Percentiles rank a stretch among this genome's conserved stretches.
phyloP scores from a whole-genome alignment of 176 grass and related monocot species.

The Pontederia crassipes region DNA sequence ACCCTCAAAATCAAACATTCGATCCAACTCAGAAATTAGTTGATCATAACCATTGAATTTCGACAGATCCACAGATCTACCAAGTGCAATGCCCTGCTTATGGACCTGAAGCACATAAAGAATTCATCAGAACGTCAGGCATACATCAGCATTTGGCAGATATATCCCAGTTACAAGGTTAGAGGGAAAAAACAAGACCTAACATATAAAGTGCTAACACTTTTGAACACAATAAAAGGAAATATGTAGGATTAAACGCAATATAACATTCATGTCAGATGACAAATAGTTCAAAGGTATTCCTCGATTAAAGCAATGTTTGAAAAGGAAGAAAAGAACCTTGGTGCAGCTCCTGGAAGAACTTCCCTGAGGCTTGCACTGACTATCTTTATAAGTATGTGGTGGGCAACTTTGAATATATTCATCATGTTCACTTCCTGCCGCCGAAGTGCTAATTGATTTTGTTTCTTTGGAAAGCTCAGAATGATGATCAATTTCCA shows the following conservation, averaged over 20 bases:
- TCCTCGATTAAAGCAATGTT: neutral
- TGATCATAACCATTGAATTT: slow-evolving; percentile 66
- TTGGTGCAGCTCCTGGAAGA: slow-evolving; percentile 83
- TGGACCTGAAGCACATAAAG: slow-evolving; percentile 45
- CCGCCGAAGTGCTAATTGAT: slow-evolving; percentile 52
- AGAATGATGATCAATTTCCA: slow-evolving; percentile 35
- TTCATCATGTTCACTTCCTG: slow-evolving; percentile 40
- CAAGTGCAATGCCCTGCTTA: slow-evolving; percentile 85
- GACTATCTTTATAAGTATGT: slow-evolving; percentile 43
- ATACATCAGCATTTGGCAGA: too few relatives aligned
- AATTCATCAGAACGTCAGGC: too few relatives aligned
- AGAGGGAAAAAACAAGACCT: too few relatives aligned
- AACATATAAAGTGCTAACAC: too few relatives aligned
- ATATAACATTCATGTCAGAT: too few relatives aligned
- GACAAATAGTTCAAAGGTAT: too few relatives aligned
- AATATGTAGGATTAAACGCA: too few relatives aligned
- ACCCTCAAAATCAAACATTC: slow-evolving; percentile 79
- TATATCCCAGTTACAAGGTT: too few relatives aligned
- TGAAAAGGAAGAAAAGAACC: slow-evolving; percentile 36
- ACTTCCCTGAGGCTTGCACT: slow-evolving; percentile 45
- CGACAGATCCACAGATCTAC: slow-evolving; percentile 80
- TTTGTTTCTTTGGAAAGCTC: slow-evolving; percentile 26
- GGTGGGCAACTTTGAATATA: slow-evolving; percentile 25
- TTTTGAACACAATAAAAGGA: too few relatives aligned
- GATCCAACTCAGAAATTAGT: slow-evolving; percentile 68